Conservation (phyloP, 495 filamentous ascomycete genomes). For the Halenospora varia region DNA sequence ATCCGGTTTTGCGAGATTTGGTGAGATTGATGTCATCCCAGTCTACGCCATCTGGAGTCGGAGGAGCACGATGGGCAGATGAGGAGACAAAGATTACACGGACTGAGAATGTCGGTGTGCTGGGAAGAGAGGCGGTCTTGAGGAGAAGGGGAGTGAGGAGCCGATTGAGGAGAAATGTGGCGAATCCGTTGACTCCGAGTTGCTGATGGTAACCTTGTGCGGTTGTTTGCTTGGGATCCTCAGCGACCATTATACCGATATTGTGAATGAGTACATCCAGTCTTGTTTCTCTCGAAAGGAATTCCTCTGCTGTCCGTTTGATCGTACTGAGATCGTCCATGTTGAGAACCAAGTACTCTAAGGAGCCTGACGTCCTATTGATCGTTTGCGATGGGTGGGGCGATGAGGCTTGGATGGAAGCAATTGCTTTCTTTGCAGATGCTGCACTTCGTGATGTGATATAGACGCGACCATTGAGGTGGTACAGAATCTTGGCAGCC, state of each 20-base stretch:
- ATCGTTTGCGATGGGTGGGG: neutral
- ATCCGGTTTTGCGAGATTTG: no score
- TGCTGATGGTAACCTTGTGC: conserved; percentile 38
- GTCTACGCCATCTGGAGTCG: conserved; percentile 1
- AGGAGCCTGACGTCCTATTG: conserved; percentile 19
- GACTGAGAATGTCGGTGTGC: conserved; percentile 17
- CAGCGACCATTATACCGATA: conserved; percentile 41
- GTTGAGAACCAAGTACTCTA: conserved; percentile 41
- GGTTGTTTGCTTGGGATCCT: conserved; percentile 20
- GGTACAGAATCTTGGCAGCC: conserved; percentile 39
- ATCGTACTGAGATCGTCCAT: conserved; percentile 47
- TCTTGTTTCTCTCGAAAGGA: conserved; percentile 33
- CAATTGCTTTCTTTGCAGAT: conserved; percentile 31
- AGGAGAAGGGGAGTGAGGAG: conserved; percentile 42
- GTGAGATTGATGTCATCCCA: conserved; percentile 1
- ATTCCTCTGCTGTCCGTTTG: conserved; percentile 39
- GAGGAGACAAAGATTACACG: conserved; percentile 36
- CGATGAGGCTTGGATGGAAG: neutral
- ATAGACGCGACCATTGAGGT: conserved; percentile 44
- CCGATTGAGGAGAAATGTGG: conserved; percentile 37
- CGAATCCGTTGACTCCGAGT: conserved; percentile 35
- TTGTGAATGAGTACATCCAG: conserved; percentile 54
- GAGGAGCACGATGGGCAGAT: conserved; percentile 4
- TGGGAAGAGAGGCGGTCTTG: conserved; percentile 22
- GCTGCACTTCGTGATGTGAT: conserved; percentile 40